phyloP scores from a whole-genome alignment of 805 yeast species.

The Starmerella stigmatis region DNA sequence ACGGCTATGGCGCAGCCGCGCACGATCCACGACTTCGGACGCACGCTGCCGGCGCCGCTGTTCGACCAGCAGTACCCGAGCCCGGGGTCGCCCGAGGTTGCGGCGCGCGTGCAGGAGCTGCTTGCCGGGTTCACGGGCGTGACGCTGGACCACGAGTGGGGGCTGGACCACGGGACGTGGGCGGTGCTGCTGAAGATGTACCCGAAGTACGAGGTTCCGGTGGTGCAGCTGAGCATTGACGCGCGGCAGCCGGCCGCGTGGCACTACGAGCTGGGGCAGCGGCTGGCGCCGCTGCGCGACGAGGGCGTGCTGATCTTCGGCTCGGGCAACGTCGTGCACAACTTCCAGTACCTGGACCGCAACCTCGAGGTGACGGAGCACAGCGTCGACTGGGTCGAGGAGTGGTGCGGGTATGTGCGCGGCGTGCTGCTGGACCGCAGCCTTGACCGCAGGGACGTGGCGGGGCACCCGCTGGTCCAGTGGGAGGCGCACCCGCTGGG shows the following conservation, averaged over 20 bases:
- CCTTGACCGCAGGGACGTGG: constrained; percentile 18
- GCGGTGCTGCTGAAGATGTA: constrained; percentile 23
- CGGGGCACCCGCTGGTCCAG: constrained; percentile 27
- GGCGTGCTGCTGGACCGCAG: constrained; percentile 2
- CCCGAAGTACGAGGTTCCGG: constrained; percentile 28
- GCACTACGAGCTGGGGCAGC: constrained; percentile 42
- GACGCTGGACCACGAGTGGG: constrained; percentile 17
- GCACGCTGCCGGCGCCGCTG: constrained; percentile 18
- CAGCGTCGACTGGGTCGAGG: constrained; percentile 26
- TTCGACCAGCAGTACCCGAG: constrained; percentile 22
- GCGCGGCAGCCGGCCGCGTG: constrained; percentile 33
- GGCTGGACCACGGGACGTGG: constrained; percentile 26
- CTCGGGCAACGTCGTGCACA: constrained; percentile 70
- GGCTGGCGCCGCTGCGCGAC: constrained; percentile 41
- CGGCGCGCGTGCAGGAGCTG: constrained; percentile 17
- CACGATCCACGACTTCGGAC: constrained; percentile 24
- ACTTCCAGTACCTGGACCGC: constrained; percentile 26
- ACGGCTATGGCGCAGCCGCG: constrained; percentile 17
- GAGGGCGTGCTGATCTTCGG: constrained; percentile 45
- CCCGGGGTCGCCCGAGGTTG: constrained; percentile 23
- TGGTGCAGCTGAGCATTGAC: constrained; percentile 33
- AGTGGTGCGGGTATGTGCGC: constrained; percentile 34
- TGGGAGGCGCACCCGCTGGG: constrained; percentile 22
- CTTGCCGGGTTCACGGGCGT: constrained; percentile 1
- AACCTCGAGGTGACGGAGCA: constrained; percentile 15